Base-by-base conservation (phyloP, 495 filamentous ascomycete species). In the Copromyces sp. region DNA sequence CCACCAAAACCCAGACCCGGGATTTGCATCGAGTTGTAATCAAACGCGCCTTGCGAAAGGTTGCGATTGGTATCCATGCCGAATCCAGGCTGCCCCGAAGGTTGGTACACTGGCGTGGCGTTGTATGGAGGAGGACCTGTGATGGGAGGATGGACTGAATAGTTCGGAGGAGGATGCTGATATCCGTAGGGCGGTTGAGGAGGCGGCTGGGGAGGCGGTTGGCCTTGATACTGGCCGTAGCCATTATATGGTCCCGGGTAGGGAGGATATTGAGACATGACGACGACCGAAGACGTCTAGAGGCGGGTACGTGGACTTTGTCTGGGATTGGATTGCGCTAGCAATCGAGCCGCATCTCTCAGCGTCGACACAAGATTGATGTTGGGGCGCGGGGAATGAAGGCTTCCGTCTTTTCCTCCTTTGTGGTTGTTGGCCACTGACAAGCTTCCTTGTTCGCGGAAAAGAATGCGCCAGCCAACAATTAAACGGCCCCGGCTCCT, bases 1-100 rank as follows among this genome's bases (percentile, higher is more conserved):
- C 70, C 69, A 0, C 72, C 74, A 70, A 84, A 78, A 20, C 81
- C 83, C 40, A 86, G 75, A 2, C 84, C 84, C 9, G 84, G 84
- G 39, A 85, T 85, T 44, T 74, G 76, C 14, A 71, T 79, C 2
- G 82, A 76, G 69, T 85, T 85, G 59, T 80, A 79, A 59, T 81
- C 73, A 70, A 78, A 85, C 7, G 84, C 78, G 11, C 35, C 68
- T 29, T 81, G 79, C n/a, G 77, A 73, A 2, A 70, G 38, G 37
- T 73, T 72, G 35, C 40, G 74, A 42, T 76, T 68, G 8, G 69
- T 80, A 39, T 81, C 77, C 14, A 65, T 35, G 35, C 53, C 53
- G 24, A 65, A 8, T 35, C 53, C 53, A 37, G 53, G 53, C 53
- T 65, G 53, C 1, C 53, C 53, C 29, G 24, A 29, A 2, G 12